Percentiles rank a stretch among this genome's conserved stretches.
Conservation (phyloP, 2,329 filamentous ascomycete genomes). For the Aspergillus sp. region DNA sequence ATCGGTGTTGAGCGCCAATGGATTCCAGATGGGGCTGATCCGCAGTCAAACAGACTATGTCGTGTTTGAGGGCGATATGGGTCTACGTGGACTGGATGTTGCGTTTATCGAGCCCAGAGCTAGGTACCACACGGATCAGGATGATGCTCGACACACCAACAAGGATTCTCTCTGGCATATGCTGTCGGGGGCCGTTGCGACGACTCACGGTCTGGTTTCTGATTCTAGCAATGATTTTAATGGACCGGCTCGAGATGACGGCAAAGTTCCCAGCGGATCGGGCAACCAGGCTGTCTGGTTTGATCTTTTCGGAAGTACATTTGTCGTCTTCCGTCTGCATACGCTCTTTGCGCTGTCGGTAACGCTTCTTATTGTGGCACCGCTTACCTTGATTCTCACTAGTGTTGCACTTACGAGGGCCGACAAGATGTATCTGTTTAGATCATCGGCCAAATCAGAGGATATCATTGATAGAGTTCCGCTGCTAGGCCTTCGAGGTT, state of each 20-base stretch:
- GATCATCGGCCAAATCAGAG: constrained; percentile 58
- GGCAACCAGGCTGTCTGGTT: constrained; percentile 82
- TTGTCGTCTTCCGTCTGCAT: constrained; percentile 73
- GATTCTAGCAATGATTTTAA: constrained; percentile 40
- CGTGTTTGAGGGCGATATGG: constrained; percentile 71
- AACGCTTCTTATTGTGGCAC: constrained; percentile 73
- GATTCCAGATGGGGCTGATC: constrained; percentile 73
- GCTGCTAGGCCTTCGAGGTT: constrained; percentile 72
- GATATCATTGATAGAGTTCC: constrained; percentile 57
- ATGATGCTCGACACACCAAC: constrained; percentile 72
- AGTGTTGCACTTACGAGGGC: constrained; percentile 63
- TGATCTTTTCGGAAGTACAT: constrained; percentile 75
- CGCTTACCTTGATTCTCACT: constrained; percentile 65
- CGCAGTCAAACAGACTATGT: constrained; percentile 86
- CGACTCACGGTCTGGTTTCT: constrained; percentile 65
- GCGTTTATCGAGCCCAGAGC: constrained; percentile 85
- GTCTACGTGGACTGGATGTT: constrained; percentile 82
- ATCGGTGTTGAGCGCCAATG: constrained; percentile 74
- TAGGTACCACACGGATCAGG: constrained; percentile 86
- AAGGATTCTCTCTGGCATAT: constrained; percentile 80
- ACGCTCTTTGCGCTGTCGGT: constrained; percentile 87
- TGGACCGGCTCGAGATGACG: constrained; percentile 37
- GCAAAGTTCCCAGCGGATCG: constrained; percentile 61
- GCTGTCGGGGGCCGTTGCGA: constrained; percentile 77
- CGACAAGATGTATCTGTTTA: constrained; percentile 87